Evolutionary conservation across 2,329 filamentous ascomycete species (phyloP), one percentile per base, ranked within the genome.

Genomic region (Leptoxyphium fumago): DNA sequence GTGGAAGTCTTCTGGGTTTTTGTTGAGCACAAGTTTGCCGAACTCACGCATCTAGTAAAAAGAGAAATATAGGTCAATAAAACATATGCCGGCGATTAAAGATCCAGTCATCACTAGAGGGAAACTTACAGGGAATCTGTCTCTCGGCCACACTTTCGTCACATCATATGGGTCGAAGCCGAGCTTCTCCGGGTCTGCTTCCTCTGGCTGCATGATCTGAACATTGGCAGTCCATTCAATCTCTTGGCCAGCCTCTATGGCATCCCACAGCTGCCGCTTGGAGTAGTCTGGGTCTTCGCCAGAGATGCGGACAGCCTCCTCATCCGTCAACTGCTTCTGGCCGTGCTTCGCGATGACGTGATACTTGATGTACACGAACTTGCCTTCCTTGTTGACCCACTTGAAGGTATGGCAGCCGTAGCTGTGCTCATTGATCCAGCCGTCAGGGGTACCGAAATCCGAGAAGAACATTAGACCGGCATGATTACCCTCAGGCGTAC

Each of bases 1-100:
- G 54, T 82, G 82, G 64, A 82, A 83, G 62, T 84, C 82, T 43
- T 72, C 61, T 1, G 65, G 64, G 47, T 75, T 76, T 42, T 61
- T 60, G 51, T 74, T 70, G 9, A 78, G 56, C 0, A 65, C 69
- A 50, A 78, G 58, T 39, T 64, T 64, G 13, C 74, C 74, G 30
- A 77, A 62, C 10, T 61, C 59, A 2, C 62, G 58, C 40, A 74
- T 52, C 0, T 36, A n/a, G 32, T 9, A 36, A 5, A 4, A 26
- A 3, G 7, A 4, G 7, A 26, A 4, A 26, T 26, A 26, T 26
- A 4, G 21, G 21, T 26, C 21, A 26, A 7, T 26, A 7, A 26
- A 7, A 3, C 21, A 26, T 26, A 26, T 7, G 7, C 7, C 7
- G 3, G 21, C 21, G 7, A 7, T 26, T 26, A 7, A 3, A 26